phyloP scores from a whole-genome alignment of 2,329 filamentous ascomycete species.

The Scedosporium boydii region DNA sequence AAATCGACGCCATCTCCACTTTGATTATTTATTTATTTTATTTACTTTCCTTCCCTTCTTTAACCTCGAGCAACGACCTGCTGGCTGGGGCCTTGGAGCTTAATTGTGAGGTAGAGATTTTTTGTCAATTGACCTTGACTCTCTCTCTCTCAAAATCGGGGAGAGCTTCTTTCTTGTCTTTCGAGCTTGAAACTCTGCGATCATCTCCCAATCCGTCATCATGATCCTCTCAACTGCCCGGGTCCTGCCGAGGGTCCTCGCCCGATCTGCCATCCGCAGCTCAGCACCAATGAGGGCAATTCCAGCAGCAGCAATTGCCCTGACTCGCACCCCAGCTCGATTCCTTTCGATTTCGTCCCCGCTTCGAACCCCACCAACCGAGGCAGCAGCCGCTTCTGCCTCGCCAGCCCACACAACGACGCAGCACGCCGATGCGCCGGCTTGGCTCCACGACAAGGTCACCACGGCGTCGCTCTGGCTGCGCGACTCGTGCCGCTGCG shows the following conservation, averaged over 20 bases:
- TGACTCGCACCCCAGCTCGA: not conserved
- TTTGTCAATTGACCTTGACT: not conserved
- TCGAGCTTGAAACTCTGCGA: not conserved
- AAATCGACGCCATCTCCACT: too few species aligned
- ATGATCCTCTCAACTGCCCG: not conserved
- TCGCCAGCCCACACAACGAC: not conserved
- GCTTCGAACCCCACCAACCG: not conserved
- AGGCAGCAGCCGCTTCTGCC: not conserved
- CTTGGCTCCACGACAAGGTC: slow-evolving; percentile 9
- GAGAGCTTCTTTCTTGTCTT: not conserved
- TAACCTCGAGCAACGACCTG: not conserved
- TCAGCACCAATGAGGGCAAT: not conserved
- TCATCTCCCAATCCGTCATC: not conserved
- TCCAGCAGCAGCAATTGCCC: not conserved
- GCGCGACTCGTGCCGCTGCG: slow-evolving; percentile 47
- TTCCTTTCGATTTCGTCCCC: not conserved
- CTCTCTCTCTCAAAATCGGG: not conserved
- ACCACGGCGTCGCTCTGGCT: slow-evolving; percentile 20
- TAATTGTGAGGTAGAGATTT: not conserved
- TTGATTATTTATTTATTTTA: not conserved
- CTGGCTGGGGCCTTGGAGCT: not conserved
- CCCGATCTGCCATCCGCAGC: not conserved
- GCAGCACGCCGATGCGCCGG: not conserved
- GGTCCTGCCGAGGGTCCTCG: slow-evolving; percentile 1
- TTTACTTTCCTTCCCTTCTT: not conserved